Base-by-base conservation (phyloP, 2,329 filamentous ascomycete genomes). In the Beauveria bassiana region DNA sequence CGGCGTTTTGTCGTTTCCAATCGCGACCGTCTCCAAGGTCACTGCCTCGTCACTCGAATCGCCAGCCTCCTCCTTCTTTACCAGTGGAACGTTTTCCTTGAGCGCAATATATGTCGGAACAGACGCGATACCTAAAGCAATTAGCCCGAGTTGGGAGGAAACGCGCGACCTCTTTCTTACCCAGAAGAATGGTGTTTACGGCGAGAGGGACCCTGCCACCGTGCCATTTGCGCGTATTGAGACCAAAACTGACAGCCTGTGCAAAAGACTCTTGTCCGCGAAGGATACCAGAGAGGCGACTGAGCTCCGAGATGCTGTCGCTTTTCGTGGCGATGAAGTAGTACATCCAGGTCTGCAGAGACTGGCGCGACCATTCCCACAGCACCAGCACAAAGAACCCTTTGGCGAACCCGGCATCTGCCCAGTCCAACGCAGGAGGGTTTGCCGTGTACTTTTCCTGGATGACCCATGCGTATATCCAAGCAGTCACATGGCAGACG, bases 281-380 rank as follows among this genome's bases (percentile, higher is more conserved):
- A 22, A 77, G 64, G 31, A 77, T 73, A 5, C 75, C 75, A 2
- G 74, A 73, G 51, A 75, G 73, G 0, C 75, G 71, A 3, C 72
- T 74, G 16, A 81, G 68, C 64, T 85, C 80, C 0, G 80, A 80
- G 62, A 83, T 82, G 55, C 83, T 82, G 58, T 83, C 78, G 0
- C 80, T 83, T 71, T 78, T 83, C 5, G 77, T 81, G 0, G 80
- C 78, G 1, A 84, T 70, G 20, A 84, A 70, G 65, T 83, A 84
- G 64, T 84, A 84, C 1, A 84, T 71, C 79, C 79, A 83, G 59
- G 82, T 84, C 67, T 84, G 81, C 22, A 82, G 67, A 0, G 78
- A 72, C 66, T 84, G 81, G 2, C 79, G 73, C 2, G 80, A 72
- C 64, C 83, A 82, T 8, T 75, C 72, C 79, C 78, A 81, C 0